These are phyloP conservation scores for Parietaria judaica DNA, from an alignment of 306 rosid genomes.

Conservation along the genomic window DNA sequence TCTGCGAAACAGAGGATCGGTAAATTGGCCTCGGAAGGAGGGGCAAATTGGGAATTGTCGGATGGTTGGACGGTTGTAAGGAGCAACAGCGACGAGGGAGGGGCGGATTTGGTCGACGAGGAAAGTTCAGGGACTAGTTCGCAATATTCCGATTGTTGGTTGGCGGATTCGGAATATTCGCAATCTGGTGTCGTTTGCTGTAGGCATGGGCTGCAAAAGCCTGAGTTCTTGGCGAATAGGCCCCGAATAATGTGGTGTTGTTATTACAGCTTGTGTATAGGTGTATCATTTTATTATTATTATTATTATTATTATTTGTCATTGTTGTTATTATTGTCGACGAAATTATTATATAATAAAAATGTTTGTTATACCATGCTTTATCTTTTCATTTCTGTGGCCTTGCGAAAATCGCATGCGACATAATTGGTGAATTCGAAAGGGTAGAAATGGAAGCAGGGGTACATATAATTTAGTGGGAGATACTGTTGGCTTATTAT, in stretches of 20 bases:
- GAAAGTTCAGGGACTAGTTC: constrained; percentile 3
- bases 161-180: constrained; percentile 5
- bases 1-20: constrained; percentile 23
- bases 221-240: constrained; percentile 2
- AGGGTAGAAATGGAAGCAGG: not conserved
- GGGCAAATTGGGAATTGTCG: constrained; percentile 61
- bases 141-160: constrained; percentile 15
- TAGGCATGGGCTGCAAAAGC: constrained; percentile 19
- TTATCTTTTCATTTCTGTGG: not conserved
- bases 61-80: constrained; percentile 64
- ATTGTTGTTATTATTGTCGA: constrained; percentile 1
- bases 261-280: constrained; percentile 19
- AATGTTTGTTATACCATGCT: constrained; percentile 1
- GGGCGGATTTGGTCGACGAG: constrained; percentile 11
- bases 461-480: not conserved
- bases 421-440: not conserved
- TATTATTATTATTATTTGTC: not conserved
- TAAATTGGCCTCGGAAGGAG: constrained; percentile 33
- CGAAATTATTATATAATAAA: constrained; percentile 6
- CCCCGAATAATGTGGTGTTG: not conserved
- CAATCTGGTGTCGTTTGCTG: constrained; percentile 23
- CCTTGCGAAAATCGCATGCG: not conserved
- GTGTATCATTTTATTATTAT: constrained; percentile 10
- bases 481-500: not conserved
- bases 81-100: constrained; percentile 10